Base-by-base conservation (phyloP, 2,329 filamentous ascomycete genomes). In the Sarocladiaceae sp. region DNA sequence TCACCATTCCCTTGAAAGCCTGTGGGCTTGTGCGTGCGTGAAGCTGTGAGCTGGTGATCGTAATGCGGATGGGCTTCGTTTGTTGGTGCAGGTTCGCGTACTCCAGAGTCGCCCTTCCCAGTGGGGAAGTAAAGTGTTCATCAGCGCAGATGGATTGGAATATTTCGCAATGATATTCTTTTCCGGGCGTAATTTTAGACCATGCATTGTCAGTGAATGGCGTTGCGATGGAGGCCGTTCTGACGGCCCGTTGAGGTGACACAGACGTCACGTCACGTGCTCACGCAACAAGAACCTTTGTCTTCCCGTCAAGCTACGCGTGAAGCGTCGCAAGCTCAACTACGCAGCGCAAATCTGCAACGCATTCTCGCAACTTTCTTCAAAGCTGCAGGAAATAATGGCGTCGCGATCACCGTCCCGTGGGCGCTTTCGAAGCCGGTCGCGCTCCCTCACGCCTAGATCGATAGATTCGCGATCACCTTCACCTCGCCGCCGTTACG, bases 391-490 rank as follows among this genome's bases (percentile, higher is more conserved):
- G 40, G 15, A 26, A 6, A 44, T 10, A 17, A 50, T 50, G 47
- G 20, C 18, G 2, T 49, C 52, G 18, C 48, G 48, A 26, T 49
- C 49, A 4, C 29, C 48, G 10, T 54, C 52, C 13, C 48, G 48
- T n/a, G 51, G 42, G 20, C 44, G 52, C 22, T 46, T 50, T 46
- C 52, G 52, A n/a, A 51, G 47, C 5, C 42, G 50, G 2, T 48
- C 70, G 29, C 66, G 66, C 48, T 71, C 70, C 11, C 58, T 58
- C 11, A 64, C 67, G 11, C 66, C 67, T 3, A 62, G 60, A 17
- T 70, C 70, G 18, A 59, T 62, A 26, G 48, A 56, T 31, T 70
- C 69, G 22, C 68, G 65, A 35, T 71, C 70, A n/a, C 53, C 50
- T 35, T 52, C 46, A 11, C 62, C 58, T 28, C 61, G 62, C n/a